Percentiles rank a stretch among this genome's conserved stretches.
Conservation (phyloP, 345 rosid genomes). For the Lepidium africanum region DNA sequence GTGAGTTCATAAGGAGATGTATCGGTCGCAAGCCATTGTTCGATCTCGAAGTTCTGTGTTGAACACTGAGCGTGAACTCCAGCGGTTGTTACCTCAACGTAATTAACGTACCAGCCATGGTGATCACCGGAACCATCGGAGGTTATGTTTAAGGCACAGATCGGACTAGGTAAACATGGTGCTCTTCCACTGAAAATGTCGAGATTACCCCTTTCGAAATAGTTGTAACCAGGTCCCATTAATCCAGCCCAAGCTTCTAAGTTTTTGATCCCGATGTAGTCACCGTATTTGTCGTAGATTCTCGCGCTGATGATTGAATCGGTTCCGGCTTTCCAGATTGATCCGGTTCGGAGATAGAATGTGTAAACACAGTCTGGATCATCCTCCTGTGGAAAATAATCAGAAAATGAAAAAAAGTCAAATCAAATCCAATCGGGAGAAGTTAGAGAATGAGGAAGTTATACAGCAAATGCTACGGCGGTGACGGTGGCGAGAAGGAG, state of each 20-base stretch:
- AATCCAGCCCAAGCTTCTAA: constrained; percentile 71
- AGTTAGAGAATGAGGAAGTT: not conserved
- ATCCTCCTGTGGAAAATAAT: constrained; percentile 29
- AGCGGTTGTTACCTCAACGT: constrained; percentile 58
- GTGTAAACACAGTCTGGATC: constrained; percentile 64
- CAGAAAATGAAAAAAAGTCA: not conserved
- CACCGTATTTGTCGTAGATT: constrained; percentile 44
- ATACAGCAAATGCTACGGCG: constrained; percentile 20
- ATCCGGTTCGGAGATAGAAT: constrained; percentile 61
- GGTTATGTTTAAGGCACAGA: constrained; percentile 62
- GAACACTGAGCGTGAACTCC: constrained; percentile 52
- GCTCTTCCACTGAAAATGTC: constrained; percentile 82
- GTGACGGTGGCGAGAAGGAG: constrained; percentile 19
- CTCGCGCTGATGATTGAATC: constrained; percentile 53
- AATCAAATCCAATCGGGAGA: not conserved
- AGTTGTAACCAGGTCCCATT: constrained; percentile 58
- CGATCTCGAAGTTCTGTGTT: constrained; percentile 52
- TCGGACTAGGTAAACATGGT: constrained; percentile 39
- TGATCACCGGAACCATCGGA: constrained; percentile 67
- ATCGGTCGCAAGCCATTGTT: constrained; percentile 86
- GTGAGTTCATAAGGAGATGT: constrained; percentile 57
- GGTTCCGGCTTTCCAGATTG: constrained; percentile 81
- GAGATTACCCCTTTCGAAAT: constrained; percentile 82
- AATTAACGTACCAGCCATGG: constrained; percentile 85
- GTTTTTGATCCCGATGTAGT: constrained; percentile 31